A percentile compares a stretch with the other conserved stretches of the same genome.
Evolutionary conservation across 1,284 basidiomycete species (phyloP).

Genomic region (Boletellus deceptivus): DNA sequence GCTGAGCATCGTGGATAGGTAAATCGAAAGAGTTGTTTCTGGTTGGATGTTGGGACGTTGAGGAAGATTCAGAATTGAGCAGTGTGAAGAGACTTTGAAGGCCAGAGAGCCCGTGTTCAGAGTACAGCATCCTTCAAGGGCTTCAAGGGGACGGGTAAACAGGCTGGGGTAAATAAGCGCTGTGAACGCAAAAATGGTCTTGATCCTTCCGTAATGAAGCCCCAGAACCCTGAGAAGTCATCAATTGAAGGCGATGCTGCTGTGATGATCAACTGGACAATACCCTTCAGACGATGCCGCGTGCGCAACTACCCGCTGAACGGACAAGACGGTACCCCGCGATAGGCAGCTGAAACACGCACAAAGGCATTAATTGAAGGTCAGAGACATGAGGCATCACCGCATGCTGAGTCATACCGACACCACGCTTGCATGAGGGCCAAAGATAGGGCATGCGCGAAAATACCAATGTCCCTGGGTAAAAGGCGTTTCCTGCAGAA

Average conservation of each 20-base stretch:
- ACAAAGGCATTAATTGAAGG: background rate
- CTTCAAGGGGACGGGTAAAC: background rate
- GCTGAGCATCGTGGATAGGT: no score
- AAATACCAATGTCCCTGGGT: no score
- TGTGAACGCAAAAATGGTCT: background rate
- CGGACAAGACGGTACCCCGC: background rate
- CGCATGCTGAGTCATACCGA: background rate
- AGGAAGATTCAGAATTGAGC: background rate
- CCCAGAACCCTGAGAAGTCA: background rate
- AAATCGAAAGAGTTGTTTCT: background rate
- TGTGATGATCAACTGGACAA: background rate
- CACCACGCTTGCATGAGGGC: no score
- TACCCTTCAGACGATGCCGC: no score
- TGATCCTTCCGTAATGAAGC: background rate
- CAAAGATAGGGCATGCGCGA: no score
- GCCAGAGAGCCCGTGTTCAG: background rate
- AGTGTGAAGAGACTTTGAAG: background rate
- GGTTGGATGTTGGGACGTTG: background rate
- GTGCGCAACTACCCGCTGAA: background rate
- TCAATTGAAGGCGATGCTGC: background rate
- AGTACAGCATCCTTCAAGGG: background rate
- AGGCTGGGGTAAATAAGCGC: background rate
- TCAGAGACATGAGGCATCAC: background rate
- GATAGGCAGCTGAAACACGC: background rate
- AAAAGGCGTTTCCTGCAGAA: no score